phyloP scores from a whole-genome alignment of 257 asterid genomes.

The Rauvolfia tetraphylla region DNA sequence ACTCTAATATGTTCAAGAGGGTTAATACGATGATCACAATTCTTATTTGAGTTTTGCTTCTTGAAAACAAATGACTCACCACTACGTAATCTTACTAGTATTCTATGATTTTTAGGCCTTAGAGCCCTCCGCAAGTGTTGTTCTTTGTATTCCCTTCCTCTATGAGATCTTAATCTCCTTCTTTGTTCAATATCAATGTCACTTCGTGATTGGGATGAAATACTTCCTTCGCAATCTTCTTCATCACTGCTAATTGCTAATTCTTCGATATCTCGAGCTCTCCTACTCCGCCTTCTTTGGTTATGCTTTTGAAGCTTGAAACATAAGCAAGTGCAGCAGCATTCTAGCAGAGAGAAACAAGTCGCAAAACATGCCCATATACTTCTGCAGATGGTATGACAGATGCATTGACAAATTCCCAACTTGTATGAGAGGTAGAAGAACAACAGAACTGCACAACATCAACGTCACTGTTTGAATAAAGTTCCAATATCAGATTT shows the following conservation, averaged over 20 bases:
- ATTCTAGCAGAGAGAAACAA: conserved; percentile 43
- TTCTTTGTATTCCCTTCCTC: conserved; percentile 28
- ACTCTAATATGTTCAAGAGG: conserved; percentile 48
- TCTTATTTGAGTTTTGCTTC: conserved; percentile 15
- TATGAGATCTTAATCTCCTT: conserved; percentile 15
- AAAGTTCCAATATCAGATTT: neutral
- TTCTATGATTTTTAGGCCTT: conserved; percentile 47
- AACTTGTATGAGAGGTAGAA: conserved; percentile 64
- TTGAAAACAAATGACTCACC: conserved; percentile 23
- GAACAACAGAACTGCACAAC: conserved; percentile 63
- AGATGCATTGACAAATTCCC: conserved; percentile 74
- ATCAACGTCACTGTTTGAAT: neutral
- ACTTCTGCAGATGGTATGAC: conserved; percentile 38
- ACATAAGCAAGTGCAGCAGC: conserved; percentile 56
- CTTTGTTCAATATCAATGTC: conserved; percentile 14
- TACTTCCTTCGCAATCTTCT: conserved; percentile 29
- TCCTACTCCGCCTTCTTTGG: conserved; percentile 30
- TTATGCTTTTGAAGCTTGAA: conserved; percentile 39
- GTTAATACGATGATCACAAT: conserved; percentile 23
- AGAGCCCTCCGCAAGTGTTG: conserved; percentile 54
- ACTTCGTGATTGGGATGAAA: neutral
- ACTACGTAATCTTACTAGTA: conserved; percentile 28
- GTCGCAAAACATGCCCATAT: conserved; percentile 49
- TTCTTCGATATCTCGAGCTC: conserved; percentile 40
- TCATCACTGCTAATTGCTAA: conserved; percentile 24